Base-by-base conservation (phyloP, 2,329 filamentous ascomycete species). In the Colletotrichum tamarilloi region DNA sequence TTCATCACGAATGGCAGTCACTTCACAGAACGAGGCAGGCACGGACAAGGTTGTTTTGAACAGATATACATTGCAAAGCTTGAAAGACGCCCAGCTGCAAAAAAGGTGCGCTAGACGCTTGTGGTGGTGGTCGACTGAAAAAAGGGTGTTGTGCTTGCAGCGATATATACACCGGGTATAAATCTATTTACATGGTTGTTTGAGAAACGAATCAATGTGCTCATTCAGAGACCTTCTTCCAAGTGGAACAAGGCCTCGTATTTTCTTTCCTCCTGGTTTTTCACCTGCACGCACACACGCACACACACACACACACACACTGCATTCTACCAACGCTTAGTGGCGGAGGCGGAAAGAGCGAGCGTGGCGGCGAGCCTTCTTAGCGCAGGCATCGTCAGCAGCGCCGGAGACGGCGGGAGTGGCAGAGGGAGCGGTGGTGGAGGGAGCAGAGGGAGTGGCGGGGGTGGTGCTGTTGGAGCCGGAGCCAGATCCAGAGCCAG, bases 401-500 rank as follows among this genome's bases (percentile, higher is more conserved):
- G 42, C 66, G 38, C 30, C 26, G 24, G 69, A 24, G 46, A 49
- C 19, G 19, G 58, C 58, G 12, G 69, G 56, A 30, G 56, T 42
- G n/a, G 59, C 55, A 46, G 8, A 52, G 55, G 67, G 56, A 7
- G 56, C 28, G 4, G 62, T 35, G 26, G 55, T 70, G 71, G 52
- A 56, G 28, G 62, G 62, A 16, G 62, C n/a, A 14, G 49, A n/a
- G 30, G 62, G 35, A 14, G 59, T 62, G 26, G 56, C 67, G 70
- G 70, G 63, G 32, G 66, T 62, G 46, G 67, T 69, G 53, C 74
- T 74, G 26, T 76, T 74, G 26, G 76, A 72, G 26, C 74, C 67
- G 8, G 77, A 76, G 2, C 75, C 68, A 38, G 77, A 74, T 1
- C 77, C 77, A 7, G 73, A 67, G 22, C 68, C 75, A 52, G 59